Base-by-base conservation (phyloP, 2,329 filamentous ascomycete species). In the Curvularia sp. region DNA sequence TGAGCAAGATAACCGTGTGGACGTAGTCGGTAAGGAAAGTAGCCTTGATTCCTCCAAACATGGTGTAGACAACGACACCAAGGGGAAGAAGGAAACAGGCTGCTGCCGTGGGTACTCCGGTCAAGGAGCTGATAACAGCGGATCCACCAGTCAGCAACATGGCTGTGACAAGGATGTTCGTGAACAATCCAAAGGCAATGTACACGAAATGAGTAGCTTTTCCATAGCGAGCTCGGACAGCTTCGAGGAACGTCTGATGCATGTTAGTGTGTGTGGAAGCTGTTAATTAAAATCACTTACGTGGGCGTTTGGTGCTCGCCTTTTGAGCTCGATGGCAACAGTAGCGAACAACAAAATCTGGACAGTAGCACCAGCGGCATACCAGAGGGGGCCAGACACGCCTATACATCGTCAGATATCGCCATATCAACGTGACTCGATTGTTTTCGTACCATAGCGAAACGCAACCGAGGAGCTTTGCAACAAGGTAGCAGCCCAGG, bases 61-160 rank as follows among this genome's bases (percentile, higher is more conserved):
- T 84, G 2, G 92, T 96, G 74, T 96, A 96, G 0, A 91, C 80
- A 2, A 93, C 86, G 20, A 96, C 91, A 65, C 91, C 91, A 2
- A 95, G 79, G 0, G 92, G 92, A 1, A 96, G 82, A 44, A 96
- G 79, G 78, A 92, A 96, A 72, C 91, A 95, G 58, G 91, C 92
- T 0, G 92, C 93, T 7, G 89, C 88, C 10, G 89, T 92, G 38
- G 86, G 85, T 70, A 93, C 88, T 33, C 90, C 90, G 1, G 89
- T 73, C 5, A 71, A 3, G 9, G 69, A 69, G 8, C 66, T 66
- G 10, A 75, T 66, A 15, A 93, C 93, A 2, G 90, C 89, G 1
- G 88, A 88, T 47, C 92, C 93, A 55, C 93, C 93, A 24, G 92
- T 92, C 59, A 97, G 85, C 42, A 97, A 80, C 92, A 96, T 96